These are phyloP conservation scores for slime mould (Dictyostelium discoideum) DNA, from an alignment of 78 protist genomes.

Conservation along the genomic window DNA sequence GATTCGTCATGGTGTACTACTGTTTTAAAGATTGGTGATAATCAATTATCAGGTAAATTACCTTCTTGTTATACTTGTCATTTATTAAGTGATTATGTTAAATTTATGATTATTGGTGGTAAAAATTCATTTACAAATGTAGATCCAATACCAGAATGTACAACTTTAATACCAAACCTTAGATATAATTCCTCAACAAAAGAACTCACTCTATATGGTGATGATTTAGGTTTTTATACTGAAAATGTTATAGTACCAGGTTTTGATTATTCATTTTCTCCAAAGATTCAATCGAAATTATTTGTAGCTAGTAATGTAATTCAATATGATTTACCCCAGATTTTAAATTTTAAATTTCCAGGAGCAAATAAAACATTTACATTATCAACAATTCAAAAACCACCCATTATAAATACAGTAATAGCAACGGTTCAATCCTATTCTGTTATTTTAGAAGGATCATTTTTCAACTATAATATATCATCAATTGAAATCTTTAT, in stretches of 20 bases:
- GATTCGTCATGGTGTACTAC: not conserved
- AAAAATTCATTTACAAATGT: too few species aligned
- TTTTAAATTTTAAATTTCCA: not conserved
- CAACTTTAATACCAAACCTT: not conserved
- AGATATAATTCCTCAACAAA: not conserved
- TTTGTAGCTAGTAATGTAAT: not conserved
- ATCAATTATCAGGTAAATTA: not conserved
- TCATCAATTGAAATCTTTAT: not conserved
- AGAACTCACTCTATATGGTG: not conserved
- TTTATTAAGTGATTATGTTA: not conserved
- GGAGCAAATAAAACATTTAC: not conserved
- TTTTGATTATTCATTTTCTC: not conserved
- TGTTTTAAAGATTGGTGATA: not conserved
- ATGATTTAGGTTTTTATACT: not conserved
- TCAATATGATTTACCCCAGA: not conserved
- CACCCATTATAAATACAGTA: not conserved
- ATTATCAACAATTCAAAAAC: not conserved
- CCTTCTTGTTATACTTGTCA: not conserved
- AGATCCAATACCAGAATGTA: not conserved
- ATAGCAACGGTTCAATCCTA: not conserved
- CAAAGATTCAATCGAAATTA: not conserved
- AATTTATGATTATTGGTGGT: too few species aligned
- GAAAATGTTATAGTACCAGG: not conserved
- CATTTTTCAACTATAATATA: not conserved
- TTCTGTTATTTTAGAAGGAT: not conserved